Evolutionary conservation across 83 land plant species (phyloP), one percentile per base, ranked within the genome.

Genomic region (Thuja plicata): DNA sequence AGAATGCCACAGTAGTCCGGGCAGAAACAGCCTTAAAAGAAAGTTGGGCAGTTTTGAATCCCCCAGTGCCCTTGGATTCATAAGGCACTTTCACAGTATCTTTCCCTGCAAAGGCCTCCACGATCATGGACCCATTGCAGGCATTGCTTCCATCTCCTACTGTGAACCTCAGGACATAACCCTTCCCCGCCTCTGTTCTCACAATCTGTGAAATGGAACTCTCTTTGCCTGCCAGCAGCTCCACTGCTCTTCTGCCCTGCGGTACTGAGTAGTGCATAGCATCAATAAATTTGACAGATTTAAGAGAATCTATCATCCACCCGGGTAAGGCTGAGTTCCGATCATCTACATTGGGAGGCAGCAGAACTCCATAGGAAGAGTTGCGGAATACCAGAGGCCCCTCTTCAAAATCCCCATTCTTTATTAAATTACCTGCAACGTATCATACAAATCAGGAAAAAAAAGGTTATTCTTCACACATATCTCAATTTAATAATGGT

Each of bases 11-110:
- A 8, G 74, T 1, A 24, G 89, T 91, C 11, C 88, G 15, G 57
- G 27, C 74, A 32, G 80, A 70, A 48, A 21, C 76, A 32, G 91
- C 91, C 87, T 9, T 48, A 86, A 91, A 91, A 35, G 32, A 13
- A 5, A 91, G 54, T 16, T 84, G 35, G 21, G 78, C 89, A 34
- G 35, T 35, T 54, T 91, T 88, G 79, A 76, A 86, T 35, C 89
- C 87, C 16, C 92, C 92, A 1, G 87, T 88, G 70, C 92, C 92
- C 46, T 54, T 86, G 1, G 92, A 91, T 40, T 80, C 90, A 55
- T 89, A 91, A 3, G 57, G 57, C 57, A 54, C 57, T 54, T 54
- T 54, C 57, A 54, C 57, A 54, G 57, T 54, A 16, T 16, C 57
- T 54, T 15, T 2, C 16, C 17, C 57, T 54, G 57, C 57, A 10